phyloP scores from a whole-genome alignment of 2,329 filamentous ascomycete genomes.

The Ascochyta pisi region DNA sequence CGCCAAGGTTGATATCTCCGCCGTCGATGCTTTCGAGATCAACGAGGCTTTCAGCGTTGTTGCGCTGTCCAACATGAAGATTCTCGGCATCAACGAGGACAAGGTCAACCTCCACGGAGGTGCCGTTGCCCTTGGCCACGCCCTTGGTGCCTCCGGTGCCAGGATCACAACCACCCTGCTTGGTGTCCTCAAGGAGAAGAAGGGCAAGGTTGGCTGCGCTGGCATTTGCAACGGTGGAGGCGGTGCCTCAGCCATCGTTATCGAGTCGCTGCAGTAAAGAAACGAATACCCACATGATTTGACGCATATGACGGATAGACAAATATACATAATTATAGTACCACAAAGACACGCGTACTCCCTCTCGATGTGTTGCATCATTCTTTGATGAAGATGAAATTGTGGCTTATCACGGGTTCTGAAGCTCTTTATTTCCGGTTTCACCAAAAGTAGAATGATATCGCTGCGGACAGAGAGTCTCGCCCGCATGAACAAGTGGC shows the following conservation, averaged over 20 bases:
- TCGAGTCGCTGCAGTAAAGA: constrained; percentile 66
- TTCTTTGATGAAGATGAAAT: not conserved
- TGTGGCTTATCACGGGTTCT: not conserved
- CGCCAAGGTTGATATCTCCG: constrained; percentile 77
- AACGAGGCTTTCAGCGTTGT: constrained; percentile 99
- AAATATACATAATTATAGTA: constrained; percentile 14
- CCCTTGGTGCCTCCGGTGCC: constrained; percentile 90
- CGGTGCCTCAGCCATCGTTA: constrained; percentile 89
- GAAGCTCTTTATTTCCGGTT: constrained; percentile 6
- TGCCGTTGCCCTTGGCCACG: constrained; percentile 94
- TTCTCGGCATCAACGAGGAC: constrained; percentile 77
- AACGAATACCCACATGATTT: constrained; percentile 20
- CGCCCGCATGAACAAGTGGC: not conserved
- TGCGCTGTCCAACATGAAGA: constrained; percentile 93
- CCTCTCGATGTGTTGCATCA: not conserved
- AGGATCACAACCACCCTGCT: constrained; percentile 91
- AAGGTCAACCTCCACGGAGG: constrained; percentile 97
- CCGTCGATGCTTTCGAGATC: constrained; percentile 95
- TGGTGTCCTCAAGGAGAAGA: constrained; percentile 86
- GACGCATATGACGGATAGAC: constrained; percentile 14
- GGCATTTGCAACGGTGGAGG: constrained; percentile 99
- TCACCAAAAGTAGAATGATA: not conserved
- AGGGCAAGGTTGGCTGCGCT: constrained; percentile 89
- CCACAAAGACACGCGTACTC: not conserved
- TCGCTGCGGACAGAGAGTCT: not conserved